Conservation (phyloP, 768 basidiomycete genomes). For the Naganishia randhawae region DNA sequence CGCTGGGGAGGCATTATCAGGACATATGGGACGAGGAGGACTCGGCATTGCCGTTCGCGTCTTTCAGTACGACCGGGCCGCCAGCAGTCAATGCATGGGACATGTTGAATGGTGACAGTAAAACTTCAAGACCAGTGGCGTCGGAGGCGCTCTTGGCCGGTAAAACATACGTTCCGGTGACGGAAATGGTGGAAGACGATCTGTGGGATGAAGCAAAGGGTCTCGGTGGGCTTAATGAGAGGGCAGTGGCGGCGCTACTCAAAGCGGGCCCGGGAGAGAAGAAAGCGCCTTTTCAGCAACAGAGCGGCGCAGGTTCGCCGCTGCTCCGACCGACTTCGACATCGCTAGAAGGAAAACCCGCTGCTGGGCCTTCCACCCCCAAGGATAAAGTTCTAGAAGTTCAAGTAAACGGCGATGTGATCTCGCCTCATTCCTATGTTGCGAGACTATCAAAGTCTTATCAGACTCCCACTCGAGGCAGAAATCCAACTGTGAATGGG, state of each 20-base stretch:
- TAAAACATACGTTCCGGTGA: constrained; percentile 45
- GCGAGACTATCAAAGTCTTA: background rate
- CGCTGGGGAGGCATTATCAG: constrained; percentile 79
- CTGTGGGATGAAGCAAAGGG: constrained; percentile 70
- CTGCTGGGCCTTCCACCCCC: background rate
- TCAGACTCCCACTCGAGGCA: constrained; percentile 1
- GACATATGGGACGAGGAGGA: constrained; percentile 95
- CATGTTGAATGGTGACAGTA: constrained; percentile 4
- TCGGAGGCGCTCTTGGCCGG: background rate
- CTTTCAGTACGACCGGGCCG: constrained; percentile 1
- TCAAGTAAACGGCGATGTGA: background rate
- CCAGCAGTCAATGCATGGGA: constrained; percentile 27
- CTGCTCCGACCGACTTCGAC: background rate
- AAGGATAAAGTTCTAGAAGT: constrained; percentile 25
- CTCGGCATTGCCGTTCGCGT: constrained; percentile 29
- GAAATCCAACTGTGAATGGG: background rate
- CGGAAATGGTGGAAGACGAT: constrained; percentile 69
- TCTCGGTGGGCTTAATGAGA: constrained; percentile 81
- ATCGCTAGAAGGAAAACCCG: background rate
- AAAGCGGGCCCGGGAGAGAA: background rate
- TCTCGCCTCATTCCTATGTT: background rate
- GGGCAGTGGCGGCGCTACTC: constrained; percentile 51
- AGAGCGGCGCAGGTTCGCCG: background rate
- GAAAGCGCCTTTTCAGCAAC: background rate
- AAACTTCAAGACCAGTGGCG: constrained; percentile 25